These are phyloP conservation scores for Trichoderma arundinaceum DNA, from an alignment of 2,329 filamentous ascomycete species.

Conservation along the genomic window DNA sequence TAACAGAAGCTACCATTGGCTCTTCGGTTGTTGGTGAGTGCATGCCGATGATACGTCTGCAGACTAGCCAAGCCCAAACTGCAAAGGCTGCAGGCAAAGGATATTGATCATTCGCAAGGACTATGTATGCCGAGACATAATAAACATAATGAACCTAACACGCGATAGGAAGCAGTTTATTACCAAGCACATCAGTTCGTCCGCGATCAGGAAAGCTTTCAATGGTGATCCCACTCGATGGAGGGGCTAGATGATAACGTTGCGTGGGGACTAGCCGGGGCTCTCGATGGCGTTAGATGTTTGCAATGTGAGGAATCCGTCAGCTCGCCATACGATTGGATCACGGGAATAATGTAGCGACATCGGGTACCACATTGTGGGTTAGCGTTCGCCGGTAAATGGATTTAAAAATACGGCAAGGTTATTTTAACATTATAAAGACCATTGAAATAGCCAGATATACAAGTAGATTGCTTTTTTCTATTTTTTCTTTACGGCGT, in stretches of 20 bases:
- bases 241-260: conserved; percentile 9
- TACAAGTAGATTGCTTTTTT: background rate
- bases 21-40: background rate
- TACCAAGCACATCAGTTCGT: background rate
- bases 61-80: background rate
- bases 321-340: conserved; percentile 9
- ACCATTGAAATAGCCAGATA: background rate
- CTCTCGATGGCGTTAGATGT: conserved; percentile 30
- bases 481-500: background rate
- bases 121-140: background rate
- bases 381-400: background rate
- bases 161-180: background rate
- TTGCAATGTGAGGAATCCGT: conserved; percentile 28
- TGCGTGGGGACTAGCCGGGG: conserved; percentile 12
- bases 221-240: background rate
- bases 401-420: background rate
- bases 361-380: background rate
- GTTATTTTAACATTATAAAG: conserved; percentile 15
- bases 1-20: background rate
- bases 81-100: background rate
- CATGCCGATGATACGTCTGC: background rate
- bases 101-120: background rate
- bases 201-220: background rate
- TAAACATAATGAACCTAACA: background rate
- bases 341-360: background rate